Evolutionary conservation across 371 early-diverging fungal genomes (phyloP).

Genomic region (Chytridiales sp.): DNA sequence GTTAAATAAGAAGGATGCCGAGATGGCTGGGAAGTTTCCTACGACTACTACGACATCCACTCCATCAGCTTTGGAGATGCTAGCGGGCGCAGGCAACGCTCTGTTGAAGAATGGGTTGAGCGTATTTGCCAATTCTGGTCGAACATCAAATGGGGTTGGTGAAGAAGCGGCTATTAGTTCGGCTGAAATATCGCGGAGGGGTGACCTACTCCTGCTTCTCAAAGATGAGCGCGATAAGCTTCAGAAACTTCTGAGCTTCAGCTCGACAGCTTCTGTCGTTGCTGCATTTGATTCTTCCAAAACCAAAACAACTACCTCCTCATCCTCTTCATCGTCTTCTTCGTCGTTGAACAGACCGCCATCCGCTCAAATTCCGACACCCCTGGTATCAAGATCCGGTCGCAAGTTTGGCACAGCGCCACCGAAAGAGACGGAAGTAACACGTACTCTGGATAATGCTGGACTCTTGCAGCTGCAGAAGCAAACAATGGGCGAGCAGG

Average conservation of each 20-base stretch:
- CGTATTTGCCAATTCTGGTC: too few relatives aligned
- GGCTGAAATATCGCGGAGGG: conserved; percentile 6
- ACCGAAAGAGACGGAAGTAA: conserved; percentile 71
- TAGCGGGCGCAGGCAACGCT: too few relatives aligned
- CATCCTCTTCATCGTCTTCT: neutral
- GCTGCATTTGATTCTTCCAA: too few relatives aligned
- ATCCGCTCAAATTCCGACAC: neutral
- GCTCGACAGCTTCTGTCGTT: too few relatives aligned
- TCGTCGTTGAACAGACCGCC: neutral
- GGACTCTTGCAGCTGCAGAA: conserved; percentile 73
- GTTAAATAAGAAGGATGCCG: conserved; percentile 2
- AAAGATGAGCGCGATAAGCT: conserved; percentile 15
- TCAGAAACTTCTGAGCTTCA: conserved; percentile 16
- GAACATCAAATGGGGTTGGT: too few relatives aligned
- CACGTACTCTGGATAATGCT: conserved; percentile 66
- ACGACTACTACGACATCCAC: neutral
- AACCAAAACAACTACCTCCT: neutral
- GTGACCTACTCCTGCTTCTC: neutral
- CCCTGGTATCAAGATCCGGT: conserved; percentile 14
- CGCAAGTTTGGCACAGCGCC: conserved; percentile 36
- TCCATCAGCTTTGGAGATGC: neutral
- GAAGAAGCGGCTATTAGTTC: too few relatives aligned
- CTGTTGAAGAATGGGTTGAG: too few relatives aligned
- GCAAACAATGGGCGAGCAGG: conserved; percentile 76
- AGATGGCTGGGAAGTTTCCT: neutral